phyloP scores from a whole-genome alignment of 2,329 filamentous ascomycete genomes.

The Leptoxyphium fumago region DNA sequence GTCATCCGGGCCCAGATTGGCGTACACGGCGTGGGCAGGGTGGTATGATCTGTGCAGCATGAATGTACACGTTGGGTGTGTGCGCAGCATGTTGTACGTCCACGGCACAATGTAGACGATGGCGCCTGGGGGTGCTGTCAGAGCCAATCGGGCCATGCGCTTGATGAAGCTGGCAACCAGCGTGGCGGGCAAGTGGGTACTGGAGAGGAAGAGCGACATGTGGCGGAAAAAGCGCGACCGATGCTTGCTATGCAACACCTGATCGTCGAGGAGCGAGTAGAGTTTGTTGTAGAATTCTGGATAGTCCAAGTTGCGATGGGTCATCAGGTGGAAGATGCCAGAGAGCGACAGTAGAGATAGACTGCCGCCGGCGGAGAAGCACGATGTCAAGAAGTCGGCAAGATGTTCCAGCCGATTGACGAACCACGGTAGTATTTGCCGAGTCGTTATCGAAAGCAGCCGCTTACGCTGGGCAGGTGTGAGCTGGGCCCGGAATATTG shows the following conservation, averaged over 20 bases:
- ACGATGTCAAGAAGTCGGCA: slow-evolving; percentile 94
- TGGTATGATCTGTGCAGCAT: slow-evolving; percentile 67
- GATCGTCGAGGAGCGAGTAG: slow-evolving; percentile 77
- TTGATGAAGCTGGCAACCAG: slow-evolving; percentile 95
- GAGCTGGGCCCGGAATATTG: slow-evolving; percentile 53
- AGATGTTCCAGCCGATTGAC: slow-evolving; percentile 63
- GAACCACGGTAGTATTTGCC: slow-evolving; percentile 79
- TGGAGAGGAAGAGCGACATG: slow-evolving; percentile 76
- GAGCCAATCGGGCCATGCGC: slow-evolving; percentile 64
- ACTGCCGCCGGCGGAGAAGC: slow-evolving; percentile 73
- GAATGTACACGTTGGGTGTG: slow-evolving; percentile 81
- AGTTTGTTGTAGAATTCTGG: slow-evolving; percentile 70
- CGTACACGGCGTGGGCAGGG: slow-evolving; percentile 18
- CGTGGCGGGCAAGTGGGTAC: slow-evolving; percentile 79
- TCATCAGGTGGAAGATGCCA: slow-evolving; percentile 88
- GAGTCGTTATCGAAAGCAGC: slow-evolving; percentile 60
- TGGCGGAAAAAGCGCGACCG: slow-evolving; percentile 86
- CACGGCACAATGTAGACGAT: slow-evolving; percentile 83
- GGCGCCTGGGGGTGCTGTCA: slow-evolving; percentile 80
- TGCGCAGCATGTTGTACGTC: slow-evolving; percentile 87
- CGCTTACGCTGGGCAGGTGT: slow-evolving; percentile 63
- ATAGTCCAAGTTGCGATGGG: slow-evolving; percentile 88
- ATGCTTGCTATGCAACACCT: slow-evolving; percentile 85
- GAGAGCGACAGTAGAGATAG: slow-evolving; percentile 78
- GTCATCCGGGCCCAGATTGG: slow-evolving; percentile 6